Evolutionary conservation across 768 basidiomycete species (phyloP), one percentile per base, ranked within the genome.

Genomic region (Kwoniella bestiolae): DNA sequence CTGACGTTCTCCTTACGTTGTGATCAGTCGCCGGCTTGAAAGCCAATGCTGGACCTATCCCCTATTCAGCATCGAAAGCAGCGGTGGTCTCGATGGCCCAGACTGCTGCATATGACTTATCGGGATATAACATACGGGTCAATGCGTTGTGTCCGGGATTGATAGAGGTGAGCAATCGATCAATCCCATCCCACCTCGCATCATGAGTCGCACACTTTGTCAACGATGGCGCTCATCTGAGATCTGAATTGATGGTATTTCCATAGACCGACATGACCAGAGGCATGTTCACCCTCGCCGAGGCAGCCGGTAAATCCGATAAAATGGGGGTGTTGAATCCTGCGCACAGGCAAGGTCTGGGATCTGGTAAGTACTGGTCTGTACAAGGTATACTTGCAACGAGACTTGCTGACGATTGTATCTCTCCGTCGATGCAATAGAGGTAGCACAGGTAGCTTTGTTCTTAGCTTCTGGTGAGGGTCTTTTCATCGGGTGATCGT

Each of bases 61-160:
- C 69, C 90, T 93, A 95, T 73, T 93, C 91, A 72, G 92, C 92
- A 56, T 91, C 90, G 72, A 96, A 96, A 84, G 91, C 93, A 32
- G 92, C 92, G 11, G 93, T 96, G 25, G 92, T 92, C 78, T 91
- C 88, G 49, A 87, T 95, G 71, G 94, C 92, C 7, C 87, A 91
- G 75, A 94, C 90, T 3, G 84, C 88, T 11, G 86, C 88, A 4
- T 91, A 89, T 79, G 90, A 92, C 79, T 85, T 95, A 25, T 85
- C 88, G 69, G 89, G 85, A 77, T 89, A 87, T 1, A 90, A 92
- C 80, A 86, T 97, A 69, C 90, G 94, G 47, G 89, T 96, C 68
- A 95, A 93, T 57, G 79, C 79, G n/a, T 87, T 96, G 71, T 94
- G 92, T 75, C 94, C 94, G 5, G 94, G 93, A 14, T 82, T 96